Evolutionary conservation across 2,329 filamentous ascomycete genomes (phyloP).

Genomic region (Calonectria pseudoturangicola): DNA sequence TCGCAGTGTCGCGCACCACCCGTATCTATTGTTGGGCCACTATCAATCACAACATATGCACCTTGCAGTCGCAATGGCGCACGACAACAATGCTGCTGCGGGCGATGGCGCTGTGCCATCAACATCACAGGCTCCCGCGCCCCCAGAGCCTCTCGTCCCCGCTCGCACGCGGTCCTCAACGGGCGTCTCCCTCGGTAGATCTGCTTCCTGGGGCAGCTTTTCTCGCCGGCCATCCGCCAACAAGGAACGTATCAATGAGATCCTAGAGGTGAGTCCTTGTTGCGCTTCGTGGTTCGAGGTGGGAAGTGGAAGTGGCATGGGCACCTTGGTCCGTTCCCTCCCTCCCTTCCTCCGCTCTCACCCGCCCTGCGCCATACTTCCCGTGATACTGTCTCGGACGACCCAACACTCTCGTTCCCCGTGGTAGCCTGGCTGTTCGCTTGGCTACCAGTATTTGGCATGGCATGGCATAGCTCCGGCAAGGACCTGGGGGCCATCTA

Average conservation of each 20-base stretch:
- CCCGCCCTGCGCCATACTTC: not conserved
- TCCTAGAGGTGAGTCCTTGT: conserved; percentile 65
- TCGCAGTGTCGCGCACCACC: not conserved
- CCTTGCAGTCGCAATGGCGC: conserved; percentile 11
- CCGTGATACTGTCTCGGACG: conserved; percentile 22
- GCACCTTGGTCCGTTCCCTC: not conserved
- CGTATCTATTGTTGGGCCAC: not conserved
- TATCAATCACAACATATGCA: conserved; percentile 4
- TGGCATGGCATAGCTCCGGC: conserved; percentile 42
- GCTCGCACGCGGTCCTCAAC: conserved; percentile 40
- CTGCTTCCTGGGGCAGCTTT: conserved; percentile 47
- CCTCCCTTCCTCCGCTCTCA: conserved; percentile 14
- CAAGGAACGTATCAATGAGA: conserved; percentile 65
- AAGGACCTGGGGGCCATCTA: conserved; percentile 23
- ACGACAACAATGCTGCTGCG: not conserved
- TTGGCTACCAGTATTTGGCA: conserved; percentile 30
- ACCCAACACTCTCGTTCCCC: conserved; percentile 11
- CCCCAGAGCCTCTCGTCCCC: conserved; percentile 37
- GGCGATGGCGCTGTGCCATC: conserved; percentile 10
- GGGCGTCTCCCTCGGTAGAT: conserved; percentile 39
- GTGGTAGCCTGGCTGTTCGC: not conserved
- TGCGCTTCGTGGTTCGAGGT: not conserved
- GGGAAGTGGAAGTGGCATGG: no score
- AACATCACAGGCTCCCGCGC: not conserved
- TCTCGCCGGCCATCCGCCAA: conserved; percentile 49